Evolutionary conservation across 1,139 yeast species (phyloP), one percentile per base, ranked within the genome.

Genomic region (Debaryomyces sp.): DNA sequence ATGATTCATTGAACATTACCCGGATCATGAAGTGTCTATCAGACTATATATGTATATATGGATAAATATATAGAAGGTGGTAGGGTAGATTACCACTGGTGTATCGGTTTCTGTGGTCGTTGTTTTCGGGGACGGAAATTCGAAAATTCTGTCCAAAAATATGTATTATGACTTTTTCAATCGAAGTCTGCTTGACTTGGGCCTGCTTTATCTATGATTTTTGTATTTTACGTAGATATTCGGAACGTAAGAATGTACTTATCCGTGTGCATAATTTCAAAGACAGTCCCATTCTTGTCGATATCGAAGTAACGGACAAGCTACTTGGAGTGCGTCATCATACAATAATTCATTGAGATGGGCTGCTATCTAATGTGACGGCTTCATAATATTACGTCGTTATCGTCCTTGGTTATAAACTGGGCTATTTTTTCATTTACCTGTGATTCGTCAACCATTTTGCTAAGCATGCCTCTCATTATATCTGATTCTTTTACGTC

Each of bases 351-450:
- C 30, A 12, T 12, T 2, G 13, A 12, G 13, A 5, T 2, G 5
- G 5, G 13, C n/a, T 44, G n/a, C 6, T 4, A 3, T 36, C 21
- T 23, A 62, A 51, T 8, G 15, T 15, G 21, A 32, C 12, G 21
- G 8, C 4, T 15, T 17, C 35, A 35, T 12, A 21, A 21, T 21
- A 21, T 17, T 21, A 35, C 13, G 37, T 63, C 68, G 5, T 57
- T 53, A 45, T 65, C 70, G 36, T 51, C 57, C 38, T 55, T 55
- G 7, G 62, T 55, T n/a, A 70, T 67, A 44, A 69, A 70, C 30
- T 54, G 54, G 15, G 72, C 70, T 21, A 70, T 56, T 37, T 59
- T 59, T 6, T 50, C 49, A 49, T 66, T 64, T 2, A 69, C 65
- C 3, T 57, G 57, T 1, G 65, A 67, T 10, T 55, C 56, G 4